A percentile compares a stretch with the other conserved stretches of the same genome.
Evolutionary conservation across 257 asterid genomes (phyloP).

Genomic region (Solanum piurae): DNA sequence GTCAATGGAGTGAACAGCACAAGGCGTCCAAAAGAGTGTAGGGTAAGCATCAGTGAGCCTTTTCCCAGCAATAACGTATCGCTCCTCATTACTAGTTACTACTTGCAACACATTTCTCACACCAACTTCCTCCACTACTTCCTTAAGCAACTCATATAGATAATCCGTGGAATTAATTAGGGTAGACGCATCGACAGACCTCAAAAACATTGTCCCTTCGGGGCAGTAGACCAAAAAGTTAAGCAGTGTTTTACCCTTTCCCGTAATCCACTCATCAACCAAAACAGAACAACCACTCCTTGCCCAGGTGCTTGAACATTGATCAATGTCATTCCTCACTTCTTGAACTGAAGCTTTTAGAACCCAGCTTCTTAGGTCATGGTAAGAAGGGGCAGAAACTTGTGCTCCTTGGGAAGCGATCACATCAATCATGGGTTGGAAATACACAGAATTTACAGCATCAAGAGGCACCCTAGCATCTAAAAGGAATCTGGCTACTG

Average conservation of each 20-base stretch:
- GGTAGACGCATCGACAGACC: conserved; percentile 60
- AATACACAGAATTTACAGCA: conserved; percentile 70
- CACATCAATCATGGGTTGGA: conserved; percentile 84
- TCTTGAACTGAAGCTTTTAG: conserved; percentile 67
- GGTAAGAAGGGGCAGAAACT: conserved; percentile 59
- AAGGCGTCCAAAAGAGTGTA: conserved; percentile 78
- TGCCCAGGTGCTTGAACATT: conserved; percentile 50
- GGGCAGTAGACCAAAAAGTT: conserved; percentile 55
- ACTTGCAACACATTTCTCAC: conserved; percentile 69
- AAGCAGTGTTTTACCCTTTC: conserved; percentile 46
- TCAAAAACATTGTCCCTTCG: conserved; percentile 56
- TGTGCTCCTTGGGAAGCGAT: conserved; percentile 56
- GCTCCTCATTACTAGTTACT: conserved; percentile 60
- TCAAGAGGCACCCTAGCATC: conserved; percentile 66
- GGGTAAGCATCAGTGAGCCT: conserved; percentile 60
- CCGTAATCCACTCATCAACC: conserved; percentile 60
- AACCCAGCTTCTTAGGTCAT: conserved; percentile 69
- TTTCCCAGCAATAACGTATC: conserved; percentile 61
- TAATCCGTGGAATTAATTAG: conserved; percentile 42
- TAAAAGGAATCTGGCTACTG: conserved; percentile 65
- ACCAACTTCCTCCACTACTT: conserved; percentile 78
- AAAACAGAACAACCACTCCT: conserved; percentile 72
- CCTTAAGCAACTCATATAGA: conserved; percentile 59
- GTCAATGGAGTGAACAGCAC: conserved; percentile 69
- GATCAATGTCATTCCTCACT: conserved; percentile 49